A percentile compares a stretch with the other conserved stretches of the same genome.
phyloP scores from a whole-genome alignment of 2,329 filamentous ascomycete species.

The Trichoderma afroharzianum region DNA sequence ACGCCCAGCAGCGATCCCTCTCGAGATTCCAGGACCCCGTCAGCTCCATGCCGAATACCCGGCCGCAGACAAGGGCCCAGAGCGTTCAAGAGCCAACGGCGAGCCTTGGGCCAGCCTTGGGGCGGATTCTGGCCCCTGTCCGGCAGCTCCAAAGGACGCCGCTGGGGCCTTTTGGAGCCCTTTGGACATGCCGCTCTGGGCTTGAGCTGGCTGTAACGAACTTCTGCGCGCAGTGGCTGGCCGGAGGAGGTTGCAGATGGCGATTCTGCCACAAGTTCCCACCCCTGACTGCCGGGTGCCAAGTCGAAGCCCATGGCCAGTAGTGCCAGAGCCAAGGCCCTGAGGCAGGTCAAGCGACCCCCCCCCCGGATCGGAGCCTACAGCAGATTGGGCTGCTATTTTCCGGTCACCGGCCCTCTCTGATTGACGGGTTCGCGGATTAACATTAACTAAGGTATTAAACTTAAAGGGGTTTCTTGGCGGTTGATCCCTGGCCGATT shows the following conservation, averaged over 20 bases:
- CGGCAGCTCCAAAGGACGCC: neutral
- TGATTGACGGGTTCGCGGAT: slow-evolving; percentile 3
- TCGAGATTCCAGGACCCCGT: neutral
- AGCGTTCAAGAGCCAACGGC: neutral
- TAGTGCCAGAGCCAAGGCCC: neutral
- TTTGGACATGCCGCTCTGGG: slow-evolving; percentile 15
- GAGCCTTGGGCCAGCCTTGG: neutral
- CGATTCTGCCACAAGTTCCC: slow-evolving; percentile 12
- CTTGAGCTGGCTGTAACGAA: slow-evolving; percentile 12
- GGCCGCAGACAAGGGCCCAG: neutral
- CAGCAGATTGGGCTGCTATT: neutral
- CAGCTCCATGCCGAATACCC: slow-evolving; percentile 12
- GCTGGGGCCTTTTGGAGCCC: neutral
- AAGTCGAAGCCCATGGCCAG: neutral
- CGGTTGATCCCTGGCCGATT: slow-evolving; percentile 1
- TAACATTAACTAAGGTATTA: slow-evolving; percentile 9
- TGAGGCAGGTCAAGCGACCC: neutral
- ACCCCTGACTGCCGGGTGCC: slow-evolving; percentile 9
- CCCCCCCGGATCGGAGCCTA: neutral
- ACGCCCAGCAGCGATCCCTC: neutral
- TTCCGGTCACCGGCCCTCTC: neutral
- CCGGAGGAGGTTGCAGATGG: neutral
- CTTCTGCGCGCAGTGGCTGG: neutral
- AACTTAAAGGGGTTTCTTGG: neutral
- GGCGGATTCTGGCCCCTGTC: neutral